These are phyloP conservation scores for Russula griseocarnosa DNA, from an alignment of 768 basidiomycete species.

Conservation along the genomic window DNA sequence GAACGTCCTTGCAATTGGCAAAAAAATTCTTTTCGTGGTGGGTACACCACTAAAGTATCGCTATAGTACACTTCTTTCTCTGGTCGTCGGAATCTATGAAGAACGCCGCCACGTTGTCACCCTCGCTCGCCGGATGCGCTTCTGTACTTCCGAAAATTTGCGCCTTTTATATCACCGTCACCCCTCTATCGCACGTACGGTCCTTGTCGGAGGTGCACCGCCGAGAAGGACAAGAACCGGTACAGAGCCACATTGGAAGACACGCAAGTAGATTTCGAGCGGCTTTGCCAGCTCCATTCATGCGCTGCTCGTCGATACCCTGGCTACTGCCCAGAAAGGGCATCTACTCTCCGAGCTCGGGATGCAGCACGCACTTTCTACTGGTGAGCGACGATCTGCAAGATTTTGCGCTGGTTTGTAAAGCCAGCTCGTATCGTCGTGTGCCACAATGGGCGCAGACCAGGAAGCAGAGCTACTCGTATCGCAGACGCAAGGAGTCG, in stretches of 20 bases:
- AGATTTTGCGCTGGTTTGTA: slow-evolving; percentile 25
- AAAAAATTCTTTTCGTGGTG: too few relatives aligned
- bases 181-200: too few relatives aligned
- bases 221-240: slow-evolving; percentile 26
- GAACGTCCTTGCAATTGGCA: too few relatives aligned
- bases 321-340: slow-evolving; percentile 7
- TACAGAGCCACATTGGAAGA: slow-evolving; percentile 22
- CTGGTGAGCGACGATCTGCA: slow-evolving; percentile 10
- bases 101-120: too few relatives aligned
- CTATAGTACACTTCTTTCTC: too few relatives aligned
- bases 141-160: too few relatives aligned
- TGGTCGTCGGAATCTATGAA: too few relatives aligned
- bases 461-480: slow-evolving; percentile 23
- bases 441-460: slow-evolving; percentile 25
- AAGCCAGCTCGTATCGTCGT: slow-evolving; percentile 29
- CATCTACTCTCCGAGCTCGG: slow-evolving; percentile 15
- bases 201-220: too few relatives aligned
- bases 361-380: slow-evolving; percentile 4
- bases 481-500: slow-evolving; percentile 31
- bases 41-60: too few relatives aligned
- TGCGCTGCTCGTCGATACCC: background rate
- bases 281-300: background rate
- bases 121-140: too few relatives aligned
- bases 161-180: too few relatives aligned
- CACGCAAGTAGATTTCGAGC: background rate